Percentiles rank a stretch among this genome's conserved stretches.
Evolutionary conservation across 1,284 basidiomycete genomes (phyloP).

Genomic region (Erythrobasidium hasegawianum): DNA sequence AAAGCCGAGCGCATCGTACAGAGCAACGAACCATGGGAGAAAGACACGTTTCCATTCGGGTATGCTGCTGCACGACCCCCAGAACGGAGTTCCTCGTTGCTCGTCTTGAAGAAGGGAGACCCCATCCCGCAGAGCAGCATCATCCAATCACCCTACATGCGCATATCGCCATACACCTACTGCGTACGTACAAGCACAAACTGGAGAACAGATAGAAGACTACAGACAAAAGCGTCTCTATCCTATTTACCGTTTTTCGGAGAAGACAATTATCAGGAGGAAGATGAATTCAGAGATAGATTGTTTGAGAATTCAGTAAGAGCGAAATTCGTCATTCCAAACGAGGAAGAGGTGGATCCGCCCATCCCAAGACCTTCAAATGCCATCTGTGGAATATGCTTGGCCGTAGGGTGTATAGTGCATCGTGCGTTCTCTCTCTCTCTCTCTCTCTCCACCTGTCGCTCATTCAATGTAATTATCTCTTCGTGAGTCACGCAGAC

Average conservation of each 20-base stretch:
- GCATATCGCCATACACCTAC: conserved; percentile 30
- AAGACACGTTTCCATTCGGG: conserved; percentile 26
- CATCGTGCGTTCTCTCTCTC: conserved; percentile 21
- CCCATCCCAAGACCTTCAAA: conserved; percentile 1
- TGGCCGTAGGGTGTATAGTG: conserved; percentile 23
- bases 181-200: conserved; percentile 20
- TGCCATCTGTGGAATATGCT: conserved; percentile 25
- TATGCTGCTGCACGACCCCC: conserved; percentile 8
- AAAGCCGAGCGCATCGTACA: conserved; percentile 4
- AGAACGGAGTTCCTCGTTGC: conserved; percentile 6
- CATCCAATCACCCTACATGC: conserved; percentile 25
- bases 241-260: conserved; percentile 25
- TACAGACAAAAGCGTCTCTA: conserved; percentile 10
- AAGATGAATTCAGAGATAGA: conserved; percentile 24
- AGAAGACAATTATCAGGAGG: conserved; percentile 28
- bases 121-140: conserved; percentile 7
- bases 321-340: conserved; percentile 15
- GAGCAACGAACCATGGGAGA: conserved; percentile 10
- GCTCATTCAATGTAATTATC: too few relatives aligned
- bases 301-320: not conserved
- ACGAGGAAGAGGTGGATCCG: conserved; percentile 21
- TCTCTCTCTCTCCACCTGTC: too few relatives aligned
- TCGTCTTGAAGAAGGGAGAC: conserved; percentile 11
- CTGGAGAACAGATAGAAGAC: conserved; percentile 6
- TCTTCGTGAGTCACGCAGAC: not conserved